Evolutionary conservation across 331 rosid genomes (phyloP), one percentile per base, ranked within the genome.

Genomic region (Rhamnella rubrinervis): DNA sequence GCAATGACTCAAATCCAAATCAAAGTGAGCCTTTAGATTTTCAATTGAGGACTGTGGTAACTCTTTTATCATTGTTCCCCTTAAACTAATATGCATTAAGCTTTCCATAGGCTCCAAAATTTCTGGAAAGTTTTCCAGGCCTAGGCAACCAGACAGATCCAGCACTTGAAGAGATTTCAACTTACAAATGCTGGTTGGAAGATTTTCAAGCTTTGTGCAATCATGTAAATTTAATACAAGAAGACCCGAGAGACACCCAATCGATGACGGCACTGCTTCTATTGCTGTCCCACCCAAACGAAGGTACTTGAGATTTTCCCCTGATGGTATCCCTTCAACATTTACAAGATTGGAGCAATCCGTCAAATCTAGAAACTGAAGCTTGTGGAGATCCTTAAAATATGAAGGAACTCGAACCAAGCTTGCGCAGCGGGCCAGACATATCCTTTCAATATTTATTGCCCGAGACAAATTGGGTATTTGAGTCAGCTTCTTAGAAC

Each of bases 51-150:
- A 23, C 1, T 23, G 23, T 1, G 62, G 44, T 14, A 73, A 16
- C 1, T 57, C 51, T 59, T 21, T 47, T 28, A 65, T 57, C 31
- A 21, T 8, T 14, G 4, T 65, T 15, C 53, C n/a, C 19, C 13
- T 0, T 35, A 73, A 31, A 44, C 28, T 6, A 10, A 73, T 39
- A 1, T 0, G 4, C 20, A 13, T 55, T 5, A 23, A 23, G 23
- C 23, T 23, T 23, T 23, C 23, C 23, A 23, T 23, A 23, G 23
- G 23, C 23, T 23, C 31, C 31, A 26, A 26, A 26, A 26, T 50
- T 37, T 35, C 62, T 31, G 68, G 68, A 40, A 71, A 71, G 4
- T 21, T 52, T 56, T 2, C 4, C 35, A 71, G 47, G 13, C 25
- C 16, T 3, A 0, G 14, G 51, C 75, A 72, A 15, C 44, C 18